Evolutionary conservation across 2,329 filamentous ascomycete species (phyloP).

Genomic region (Ascochyta koolunga): DNA sequence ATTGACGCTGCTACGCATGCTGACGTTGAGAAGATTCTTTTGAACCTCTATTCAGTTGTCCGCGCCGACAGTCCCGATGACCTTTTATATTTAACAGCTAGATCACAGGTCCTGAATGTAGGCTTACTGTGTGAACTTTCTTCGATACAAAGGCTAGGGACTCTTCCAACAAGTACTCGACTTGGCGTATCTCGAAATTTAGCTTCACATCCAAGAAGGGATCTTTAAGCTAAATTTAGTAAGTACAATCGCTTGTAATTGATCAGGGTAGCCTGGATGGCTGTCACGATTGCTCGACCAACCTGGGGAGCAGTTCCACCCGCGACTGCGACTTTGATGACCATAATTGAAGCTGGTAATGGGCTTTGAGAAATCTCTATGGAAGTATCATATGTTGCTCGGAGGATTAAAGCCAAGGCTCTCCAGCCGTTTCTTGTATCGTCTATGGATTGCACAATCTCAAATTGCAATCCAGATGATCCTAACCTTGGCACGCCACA

Average conservation of each 20-base stretch:
- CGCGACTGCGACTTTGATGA: constrained; percentile 33
- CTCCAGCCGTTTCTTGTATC: not conserved
- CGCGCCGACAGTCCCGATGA: constrained; percentile 25
- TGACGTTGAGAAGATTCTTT: constrained; percentile 55
- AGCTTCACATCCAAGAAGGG: constrained; percentile 10
- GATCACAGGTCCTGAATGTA: not conserved
- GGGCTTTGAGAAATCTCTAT: not conserved
- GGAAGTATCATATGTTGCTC: too few species aligned
- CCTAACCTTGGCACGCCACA: not conserved
- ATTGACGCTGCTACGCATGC: constrained; percentile 48
- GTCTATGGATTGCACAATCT: not conserved
- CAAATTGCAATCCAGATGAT: not conserved
- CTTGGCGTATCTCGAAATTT: not conserved
- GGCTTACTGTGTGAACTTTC: not conserved
- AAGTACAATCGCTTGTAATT: constrained; percentile 38
- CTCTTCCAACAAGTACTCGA: not conserved
- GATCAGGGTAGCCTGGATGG: constrained; percentile 23
- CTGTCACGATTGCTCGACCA: constrained; percentile 32
- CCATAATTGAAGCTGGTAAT: not conserved
- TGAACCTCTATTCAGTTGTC: constrained; percentile 45
- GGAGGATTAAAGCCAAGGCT: not conserved
- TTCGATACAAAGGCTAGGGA: not conserved
- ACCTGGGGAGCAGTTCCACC: constrained; percentile 35
- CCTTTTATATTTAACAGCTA: constrained; percentile 10
- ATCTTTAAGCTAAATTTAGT: constrained; percentile 23